Conservation (phyloP, 345 rosid species). For the Corchorus capsularis region DNA sequence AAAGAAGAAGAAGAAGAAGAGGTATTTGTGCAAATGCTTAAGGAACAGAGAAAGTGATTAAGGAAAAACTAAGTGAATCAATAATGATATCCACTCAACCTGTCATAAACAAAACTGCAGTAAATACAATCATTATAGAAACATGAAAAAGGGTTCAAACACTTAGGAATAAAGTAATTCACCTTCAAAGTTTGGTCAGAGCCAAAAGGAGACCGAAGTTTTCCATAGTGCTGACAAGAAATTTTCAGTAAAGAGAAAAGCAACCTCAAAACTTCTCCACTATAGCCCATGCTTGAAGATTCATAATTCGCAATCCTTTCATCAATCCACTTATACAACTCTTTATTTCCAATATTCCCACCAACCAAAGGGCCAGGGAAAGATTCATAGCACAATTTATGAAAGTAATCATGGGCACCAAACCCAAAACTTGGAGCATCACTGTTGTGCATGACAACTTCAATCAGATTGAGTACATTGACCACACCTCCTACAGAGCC, state of each 20-base stretch:
- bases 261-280: conserved; percentile 66
- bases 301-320: conserved; percentile 72
- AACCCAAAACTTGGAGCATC: conserved; percentile 44
- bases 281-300: conserved; percentile 54
- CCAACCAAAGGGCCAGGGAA: conserved; percentile 97
- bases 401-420: conserved; percentile 58
- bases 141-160: neutral
- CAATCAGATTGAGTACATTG: conserved; percentile 75
- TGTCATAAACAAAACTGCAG: neutral
- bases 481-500: conserved; percentile 54
- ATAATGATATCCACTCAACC: neutral
- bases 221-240: conserved; percentile 93
- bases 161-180: conserved; percentile 14
- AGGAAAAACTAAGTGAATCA: neutral
- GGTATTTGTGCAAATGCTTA: neutral
- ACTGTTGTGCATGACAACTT: conserved; percentile 55
- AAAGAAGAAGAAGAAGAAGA: too few species aligned
- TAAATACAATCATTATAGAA: neutral
- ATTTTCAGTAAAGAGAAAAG: conserved; percentile 87
- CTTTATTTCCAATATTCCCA: conserved; percentile 88
- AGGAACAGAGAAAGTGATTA: neutral
- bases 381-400: conserved; percentile 65
- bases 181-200: conserved; percentile 64
- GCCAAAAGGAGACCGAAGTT: conserved; percentile 94
- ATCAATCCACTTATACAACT: conserved; percentile 92